A percentile compares a stretch with the other conserved stretches of the same genome.
These are phyloP conservation scores for Rhodotorula sp. DNA, from an alignment of 1,284 basidiomycete genomes.

Conservation along the genomic window DNA sequence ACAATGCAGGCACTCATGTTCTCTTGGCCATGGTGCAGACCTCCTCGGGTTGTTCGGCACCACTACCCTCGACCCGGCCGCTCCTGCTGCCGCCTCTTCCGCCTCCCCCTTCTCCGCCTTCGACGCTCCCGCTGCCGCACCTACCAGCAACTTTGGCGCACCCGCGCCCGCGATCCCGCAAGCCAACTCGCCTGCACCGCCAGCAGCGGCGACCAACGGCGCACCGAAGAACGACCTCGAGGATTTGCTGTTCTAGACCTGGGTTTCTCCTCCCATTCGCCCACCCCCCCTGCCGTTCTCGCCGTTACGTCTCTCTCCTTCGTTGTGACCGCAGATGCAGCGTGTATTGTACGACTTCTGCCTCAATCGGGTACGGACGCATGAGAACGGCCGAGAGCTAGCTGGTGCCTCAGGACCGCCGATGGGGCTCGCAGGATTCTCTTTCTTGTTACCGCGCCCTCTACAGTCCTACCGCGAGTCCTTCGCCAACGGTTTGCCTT, in stretches of 20 bases:
- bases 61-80: background rate
- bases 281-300: too few relatives aligned
- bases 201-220: background rate
- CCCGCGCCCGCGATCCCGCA: background rate
- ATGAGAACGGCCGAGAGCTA: too few relatives aligned
- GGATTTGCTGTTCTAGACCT: conserved; percentile 28
- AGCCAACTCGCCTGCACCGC: background rate
- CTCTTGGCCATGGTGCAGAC: conserved; percentile 13
- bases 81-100: background rate
- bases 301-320: too few relatives aligned
- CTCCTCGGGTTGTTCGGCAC: conserved; percentile 45
- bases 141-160: background rate
- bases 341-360: too few relatives aligned
- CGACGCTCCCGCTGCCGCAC: conserved; percentile 2
- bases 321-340: too few relatives aligned
- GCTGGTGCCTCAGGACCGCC: too few relatives aligned
- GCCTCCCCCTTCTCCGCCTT: conserved; percentile 5
- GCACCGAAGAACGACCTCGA: conserved; percentile 25
- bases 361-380: too few relatives aligned
- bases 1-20: conserved; percentile 45
- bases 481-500: too few relatives aligned
- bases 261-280: background rate
- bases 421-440: too few relatives aligned
- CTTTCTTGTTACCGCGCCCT: too few relatives aligned
- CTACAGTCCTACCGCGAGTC: too few relatives aligned